phyloP scores from a whole-genome alignment of 2,329 filamentous ascomycete species.

The Aspergillus pseudotamarii region DNA sequence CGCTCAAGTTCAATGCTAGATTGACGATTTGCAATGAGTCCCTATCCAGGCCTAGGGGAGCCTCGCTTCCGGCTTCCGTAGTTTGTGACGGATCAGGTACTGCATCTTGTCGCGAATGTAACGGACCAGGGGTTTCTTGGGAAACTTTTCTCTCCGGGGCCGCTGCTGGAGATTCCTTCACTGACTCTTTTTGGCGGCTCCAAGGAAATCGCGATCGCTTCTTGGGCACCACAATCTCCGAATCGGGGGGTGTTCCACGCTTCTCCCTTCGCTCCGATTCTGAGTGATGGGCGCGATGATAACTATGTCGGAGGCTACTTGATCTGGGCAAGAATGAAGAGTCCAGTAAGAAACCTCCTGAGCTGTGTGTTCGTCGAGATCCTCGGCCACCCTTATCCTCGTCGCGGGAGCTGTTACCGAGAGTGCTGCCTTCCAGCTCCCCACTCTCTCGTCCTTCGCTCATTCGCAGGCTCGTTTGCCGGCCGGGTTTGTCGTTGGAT shows the following conservation, averaged over 20 bases:
- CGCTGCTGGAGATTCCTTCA: conserved; percentile 31
- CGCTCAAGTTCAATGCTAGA: conserved; percentile 85
- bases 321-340: conserved; percentile 36
- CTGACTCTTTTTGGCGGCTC: conserved; percentile 35
- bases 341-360: conserved; percentile 52
- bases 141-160: conserved; percentile 13
- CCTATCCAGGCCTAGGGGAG: conserved; percentile 57
- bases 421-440: conserved; percentile 41
- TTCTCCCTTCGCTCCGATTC: conserved; percentile 42
- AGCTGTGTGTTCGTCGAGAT: conserved; percentile 33
- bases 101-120: conserved; percentile 17
- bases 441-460: conserved; percentile 32
- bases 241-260: conserved; percentile 40
- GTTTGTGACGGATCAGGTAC: conserved; percentile 18
- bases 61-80: conserved; percentile 14
- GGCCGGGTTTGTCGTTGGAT: conserved; percentile 23
- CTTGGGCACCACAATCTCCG: conserved; percentile 32
- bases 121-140: conserved; percentile 16
- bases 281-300: conserved; percentile 27
- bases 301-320: conserved; percentile 28
- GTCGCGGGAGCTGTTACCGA: conserved; percentile 41
- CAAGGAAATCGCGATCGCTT: conserved; percentile 39
- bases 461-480: conserved; percentile 25
- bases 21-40: conserved; percentile 90
- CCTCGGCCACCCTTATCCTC: conserved; percentile 29